phyloP scores from a whole-genome alignment of 169 alveolate species.

The Eimeria necatrix region DNA sequence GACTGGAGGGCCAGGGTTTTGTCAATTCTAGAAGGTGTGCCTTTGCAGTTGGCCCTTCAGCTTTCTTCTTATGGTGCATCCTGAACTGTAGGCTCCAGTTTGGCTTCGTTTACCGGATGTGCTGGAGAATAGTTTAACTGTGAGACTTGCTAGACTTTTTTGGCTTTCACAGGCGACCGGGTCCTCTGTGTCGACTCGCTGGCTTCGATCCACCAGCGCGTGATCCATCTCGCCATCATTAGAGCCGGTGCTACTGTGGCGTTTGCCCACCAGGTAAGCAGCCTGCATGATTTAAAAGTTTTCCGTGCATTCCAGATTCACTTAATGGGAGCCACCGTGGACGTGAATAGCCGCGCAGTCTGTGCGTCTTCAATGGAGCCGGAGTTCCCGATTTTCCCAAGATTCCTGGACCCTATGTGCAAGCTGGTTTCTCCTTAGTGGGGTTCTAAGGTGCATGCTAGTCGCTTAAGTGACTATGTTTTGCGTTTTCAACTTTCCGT shows the following conservation, averaged over 20 bases:
- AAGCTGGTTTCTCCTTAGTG: too few relatives aligned
- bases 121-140: too few relatives aligned
- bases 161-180: slow-evolving; percentile 7
- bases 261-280: slow-evolving; percentile 47
- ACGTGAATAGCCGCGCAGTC: too few relatives aligned
- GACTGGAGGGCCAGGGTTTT: slow-evolving; percentile 69
- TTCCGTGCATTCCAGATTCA: too few relatives aligned
- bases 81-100: neutral
- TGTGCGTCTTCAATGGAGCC: too few relatives aligned
- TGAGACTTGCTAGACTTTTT: neutral
- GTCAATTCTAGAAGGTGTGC: slow-evolving; percentile 32
- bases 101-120: neutral
- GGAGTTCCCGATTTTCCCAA: too few relatives aligned
- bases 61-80: neutral
- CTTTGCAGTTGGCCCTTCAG: neutral
- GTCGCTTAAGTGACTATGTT: neutral
- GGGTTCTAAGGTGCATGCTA: neutral
- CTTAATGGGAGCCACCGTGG: too few relatives aligned
- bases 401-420: too few relatives aligned
- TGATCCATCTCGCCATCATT: slow-evolving; percentile 42
- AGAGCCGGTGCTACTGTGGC: slow-evolving; percentile 61
- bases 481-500: neutral
- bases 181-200: slow-evolving; percentile 65
- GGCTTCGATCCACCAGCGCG: slow-evolving; percentile 73
- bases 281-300: neutral